Percentiles rank a stretch among this genome's conserved stretches.
Evolutionary conservation across 345 rosid genomes (phyloP).

Genomic region (Passiflora organensis): DNA sequence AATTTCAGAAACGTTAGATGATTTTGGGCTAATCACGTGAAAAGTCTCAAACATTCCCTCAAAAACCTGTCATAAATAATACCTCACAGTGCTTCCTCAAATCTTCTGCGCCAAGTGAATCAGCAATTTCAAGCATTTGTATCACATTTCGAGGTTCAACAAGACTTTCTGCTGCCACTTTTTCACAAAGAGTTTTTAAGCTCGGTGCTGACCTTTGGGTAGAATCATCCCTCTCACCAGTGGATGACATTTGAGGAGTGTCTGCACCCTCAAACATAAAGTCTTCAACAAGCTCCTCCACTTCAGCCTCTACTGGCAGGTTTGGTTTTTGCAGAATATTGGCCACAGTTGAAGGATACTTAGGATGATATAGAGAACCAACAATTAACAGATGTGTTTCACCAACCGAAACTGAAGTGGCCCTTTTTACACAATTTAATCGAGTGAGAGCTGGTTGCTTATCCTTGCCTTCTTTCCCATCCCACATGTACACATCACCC

Average conservation of each 20-base stretch:
- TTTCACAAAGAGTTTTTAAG: slow-evolving; percentile 80
- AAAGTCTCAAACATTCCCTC: too few relatives aligned
- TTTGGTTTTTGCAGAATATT: slow-evolving; percentile 28
- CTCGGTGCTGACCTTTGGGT: slow-evolving; percentile 43
- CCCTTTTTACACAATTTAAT: slow-evolving; percentile 75
- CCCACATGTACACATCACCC: slow-evolving; percentile 96
- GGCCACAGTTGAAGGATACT: slow-evolving; percentile 36
- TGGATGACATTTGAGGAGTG: slow-evolving; percentile 23
- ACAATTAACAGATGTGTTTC: slow-evolving; percentile 88
- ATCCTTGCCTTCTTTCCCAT: slow-evolving; percentile 62
- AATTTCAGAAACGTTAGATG: not conserved
- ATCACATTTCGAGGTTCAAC: slow-evolving; percentile 88
- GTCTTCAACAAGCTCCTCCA: slow-evolving; percentile 58
- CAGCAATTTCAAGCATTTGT: slow-evolving; percentile 91
- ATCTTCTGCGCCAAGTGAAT: slow-evolving; percentile 82
- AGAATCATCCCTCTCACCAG: slow-evolving; percentile 27
- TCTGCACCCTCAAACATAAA: slow-evolving; percentile 51
- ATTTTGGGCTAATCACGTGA: too few relatives aligned
- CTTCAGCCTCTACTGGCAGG: slow-evolving; percentile 27
- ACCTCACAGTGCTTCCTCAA: slow-evolving; percentile 93
- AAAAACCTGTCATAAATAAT: not conserved
- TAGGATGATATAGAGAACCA: slow-evolving; percentile 79
- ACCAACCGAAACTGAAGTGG: slow-evolving; percentile 83
- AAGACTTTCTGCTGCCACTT: slow-evolving; percentile 81
- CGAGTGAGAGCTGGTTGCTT: slow-evolving; percentile 59